Evolutionary conservation across 192 early-diverging fungal genomes (phyloP).

Genomic region (Podila verticillata): DNA sequence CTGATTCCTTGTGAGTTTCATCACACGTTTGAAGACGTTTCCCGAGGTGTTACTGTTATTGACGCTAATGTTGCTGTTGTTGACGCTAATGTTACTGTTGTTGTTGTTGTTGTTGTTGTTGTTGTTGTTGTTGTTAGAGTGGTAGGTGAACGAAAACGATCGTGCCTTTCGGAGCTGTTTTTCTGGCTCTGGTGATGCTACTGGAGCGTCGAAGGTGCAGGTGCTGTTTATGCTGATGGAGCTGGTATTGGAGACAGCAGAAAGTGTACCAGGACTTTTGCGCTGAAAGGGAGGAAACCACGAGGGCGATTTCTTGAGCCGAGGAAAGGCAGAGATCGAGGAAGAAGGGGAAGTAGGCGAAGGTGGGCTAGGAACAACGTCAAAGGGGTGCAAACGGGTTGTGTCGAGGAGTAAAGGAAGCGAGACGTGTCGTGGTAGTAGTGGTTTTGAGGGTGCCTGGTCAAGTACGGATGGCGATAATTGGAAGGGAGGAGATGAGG

Average conservation of each 20-base stretch:
- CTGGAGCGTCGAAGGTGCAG: not conserved
- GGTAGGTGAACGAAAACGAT: not conserved
- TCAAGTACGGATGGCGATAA: not conserved
- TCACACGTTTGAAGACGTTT: constrained; percentile 4
- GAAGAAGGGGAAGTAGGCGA: not conserved
- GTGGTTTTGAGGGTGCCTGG: not conserved
- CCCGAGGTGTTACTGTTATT: not conserved
- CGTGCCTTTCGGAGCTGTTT: not conserved
- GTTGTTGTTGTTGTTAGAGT: constrained; percentile 8
- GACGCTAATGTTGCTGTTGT: not conserved
- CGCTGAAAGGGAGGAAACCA: not conserved
- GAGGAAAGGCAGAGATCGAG: not conserved
- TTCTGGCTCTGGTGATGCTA: not conserved
- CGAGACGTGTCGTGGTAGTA: not conserved
- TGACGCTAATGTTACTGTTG: not conserved
- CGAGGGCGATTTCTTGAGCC: not conserved
- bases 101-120: not conserved
- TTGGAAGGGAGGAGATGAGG: not conserved
- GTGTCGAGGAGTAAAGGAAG: not conserved
- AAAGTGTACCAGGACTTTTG: not conserved
- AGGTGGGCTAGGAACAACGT: not conserved
- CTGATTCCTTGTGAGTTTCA: constrained; percentile 12
- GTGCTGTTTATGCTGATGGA: not conserved
- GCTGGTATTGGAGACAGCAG: not conserved
- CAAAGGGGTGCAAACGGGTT: not conserved